Base-by-base conservation (phyloP, 2,329 filamentous ascomycete genomes). In the Beauveria pseudobassiana region DNA sequence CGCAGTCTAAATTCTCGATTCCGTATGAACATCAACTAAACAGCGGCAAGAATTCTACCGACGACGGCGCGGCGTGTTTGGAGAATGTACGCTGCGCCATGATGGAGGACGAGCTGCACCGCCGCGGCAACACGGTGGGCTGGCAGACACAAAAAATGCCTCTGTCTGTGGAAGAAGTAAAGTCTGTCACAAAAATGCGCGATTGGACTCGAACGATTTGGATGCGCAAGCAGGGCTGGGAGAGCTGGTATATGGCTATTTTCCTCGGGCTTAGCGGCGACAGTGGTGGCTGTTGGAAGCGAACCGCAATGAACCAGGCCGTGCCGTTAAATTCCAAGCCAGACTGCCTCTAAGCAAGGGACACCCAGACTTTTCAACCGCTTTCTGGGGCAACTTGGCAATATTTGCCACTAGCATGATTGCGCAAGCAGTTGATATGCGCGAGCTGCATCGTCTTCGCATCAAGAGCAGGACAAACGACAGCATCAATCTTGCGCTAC, bases 211-310 rank as follows among this genome's bases (percentile, higher is more conserved):
- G 87, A 62, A 78, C 83, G 42, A 78, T 86, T 18, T 89, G 92
- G 76, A 87, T 96, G 65, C 84, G 82, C 68, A 87, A 86, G 67
- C 78, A 78, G 62, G 85, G 84, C n/a, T 96, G 93, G 90, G 71
- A 82, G 16, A 78, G 82, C 58, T 96, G 91, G 90, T 84, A 87
- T 64, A 76, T 96, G 45, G 86, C 87, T 65, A 81, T 89, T 51
- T 85, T 86, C 58, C 81, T 91, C 71, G 87, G 87, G 70, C 79
- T 89, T 69, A 80, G 82, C 68, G 90, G 90, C 59, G 90, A 95
- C 70, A 82, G 64, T 96, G 90, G 90, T 93, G 88, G 86, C 77
- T 93, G 63, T 78, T 91, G 59, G 82, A 88, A 72, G 73, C 84
- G 81, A 86, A 70, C 58, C 68, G 68, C 20, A 65, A 66, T 28